Evolutionary conservation across 2,329 filamentous ascomycete genomes (phyloP), one percentile per base, ranked within the genome.

Genomic region (Clarireedia sp.): DNA sequence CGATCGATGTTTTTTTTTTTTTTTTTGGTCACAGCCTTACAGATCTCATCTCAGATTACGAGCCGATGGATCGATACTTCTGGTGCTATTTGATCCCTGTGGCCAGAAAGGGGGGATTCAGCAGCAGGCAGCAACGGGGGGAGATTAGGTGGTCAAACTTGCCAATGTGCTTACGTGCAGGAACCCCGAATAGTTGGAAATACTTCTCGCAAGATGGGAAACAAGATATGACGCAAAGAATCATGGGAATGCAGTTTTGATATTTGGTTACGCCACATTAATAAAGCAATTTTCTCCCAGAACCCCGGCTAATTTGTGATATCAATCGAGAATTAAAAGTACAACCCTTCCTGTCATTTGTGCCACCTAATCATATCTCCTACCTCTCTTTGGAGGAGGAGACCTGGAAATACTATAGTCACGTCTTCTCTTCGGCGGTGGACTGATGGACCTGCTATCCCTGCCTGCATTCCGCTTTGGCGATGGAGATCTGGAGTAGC

Each of bases 301-400:
- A 19, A 41, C 16, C 17, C 38, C 16, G 38, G 17, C 38, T 41
- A 33, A 33, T 33, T 12, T 33, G 29, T 41, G 38, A 41, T 41
- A 19, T 41, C 38, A 41, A 38, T n/a, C 51, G 36, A 24, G 17
- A 16, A 43, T 41, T 41, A 50, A 40, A 50, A 50, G 17, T 41
- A 50, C 37, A 50, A 24, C 40, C 36, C 33, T 26, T 23, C 16
- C 23, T 50, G 21, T 10, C 29, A 24, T 40, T 26, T 26, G 21
- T 14, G 19, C 21, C 33, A 23, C 12, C 36, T 50, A 43, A 51
- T 51, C 63, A 51, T 63, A 62, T 60, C 62, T 59, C 45, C 63
- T 55, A 12, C 64, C 65, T 48, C 66, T 56, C 48, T 66, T 66
- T 43, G 64, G 63, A 41, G 65, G 64, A n/a, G 63, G 63, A 50